These are phyloP conservation scores for Thraustochytrium sp. DNA, from an alignment of 352 stramenopile genomes.

Conservation along the genomic window DNA sequence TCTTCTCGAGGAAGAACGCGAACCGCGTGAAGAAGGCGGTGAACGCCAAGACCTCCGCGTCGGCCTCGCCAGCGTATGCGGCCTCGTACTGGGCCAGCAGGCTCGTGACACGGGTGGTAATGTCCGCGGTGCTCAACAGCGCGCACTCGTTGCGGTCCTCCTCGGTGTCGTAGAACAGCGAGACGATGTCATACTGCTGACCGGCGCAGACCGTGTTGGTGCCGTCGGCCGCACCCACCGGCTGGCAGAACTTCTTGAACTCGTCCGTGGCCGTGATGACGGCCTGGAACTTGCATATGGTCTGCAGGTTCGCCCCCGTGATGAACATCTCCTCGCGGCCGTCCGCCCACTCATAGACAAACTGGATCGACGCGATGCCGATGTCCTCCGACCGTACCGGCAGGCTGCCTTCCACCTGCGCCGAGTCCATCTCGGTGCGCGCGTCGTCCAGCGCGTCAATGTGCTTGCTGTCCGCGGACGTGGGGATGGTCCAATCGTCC, in stretches of 20 bases:
- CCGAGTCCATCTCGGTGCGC: not conserved
- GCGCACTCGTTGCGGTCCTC: slow-evolving; percentile 25
- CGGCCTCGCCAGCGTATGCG: not conserved
- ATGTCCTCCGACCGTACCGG: not conserved
- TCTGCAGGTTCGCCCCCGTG: not conserved
- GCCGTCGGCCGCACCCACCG: not conserved
- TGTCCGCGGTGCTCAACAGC: slow-evolving; percentile 4
- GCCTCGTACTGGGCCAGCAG: not conserved
- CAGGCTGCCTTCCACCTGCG: not conserved
- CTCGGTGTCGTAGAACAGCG: slow-evolving; percentile 20
- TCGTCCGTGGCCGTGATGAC: slow-evolving; percentile 9
- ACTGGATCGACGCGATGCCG: not conserved
- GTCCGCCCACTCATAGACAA: slow-evolving; percentile 30
- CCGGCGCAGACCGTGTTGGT: not conserved
- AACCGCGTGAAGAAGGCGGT: not conserved
- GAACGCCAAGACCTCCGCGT: too few relatives aligned
- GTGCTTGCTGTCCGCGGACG: slow-evolving; percentile 6
- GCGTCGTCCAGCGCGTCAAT: not conserved
- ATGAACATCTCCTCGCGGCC: not conserved
- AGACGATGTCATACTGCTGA: not conserved
- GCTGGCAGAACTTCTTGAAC: slow-evolving; percentile 29
- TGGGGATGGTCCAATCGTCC: slow-evolving; percentile 37
- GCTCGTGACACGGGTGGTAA: not conserved
- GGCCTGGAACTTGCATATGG: slow-evolving; percentile 30
- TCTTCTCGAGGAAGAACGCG: not conserved